Percentiles rank a stretch among this genome's conserved stretches.
phyloP scores from a whole-genome alignment of 2,329 filamentous ascomycete species.

The Pestalotiopsis sp. region DNA sequence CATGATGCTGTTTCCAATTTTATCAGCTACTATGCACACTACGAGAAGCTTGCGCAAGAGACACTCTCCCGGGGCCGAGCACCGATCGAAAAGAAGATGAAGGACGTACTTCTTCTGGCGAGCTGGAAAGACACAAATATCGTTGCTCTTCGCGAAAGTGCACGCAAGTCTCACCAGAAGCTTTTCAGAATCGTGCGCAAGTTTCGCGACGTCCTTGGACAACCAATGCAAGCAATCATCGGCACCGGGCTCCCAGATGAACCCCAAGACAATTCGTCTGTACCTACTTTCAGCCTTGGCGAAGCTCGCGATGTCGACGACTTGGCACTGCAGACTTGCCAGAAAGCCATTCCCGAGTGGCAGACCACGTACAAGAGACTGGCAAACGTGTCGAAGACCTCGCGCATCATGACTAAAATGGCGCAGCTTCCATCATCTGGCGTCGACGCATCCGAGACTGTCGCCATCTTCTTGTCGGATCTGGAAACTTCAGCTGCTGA shows the following conservation, averaged over 20 bases:
- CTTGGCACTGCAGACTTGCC: constrained; percentile 34
- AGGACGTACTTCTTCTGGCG: constrained; percentile 86
- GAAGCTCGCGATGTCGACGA: constrained; percentile 28
- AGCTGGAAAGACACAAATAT: constrained; percentile 99
- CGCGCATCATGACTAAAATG: constrained; percentile 73
- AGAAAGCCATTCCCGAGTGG: constrained; percentile 39
- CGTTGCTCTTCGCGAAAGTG: constrained; percentile 83
- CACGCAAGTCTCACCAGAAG: constrained; percentile 86
- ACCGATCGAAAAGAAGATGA: constrained; percentile 87
- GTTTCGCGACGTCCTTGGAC: constrained; percentile 78
- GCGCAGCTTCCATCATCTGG: constrained; percentile 53
- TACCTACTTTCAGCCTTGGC: not conserved
- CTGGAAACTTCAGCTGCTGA: constrained; percentile 70
- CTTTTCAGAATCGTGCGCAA: constrained; percentile 90
- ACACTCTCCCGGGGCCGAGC: constrained; percentile 68
- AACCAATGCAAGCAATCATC: constrained; percentile 71
- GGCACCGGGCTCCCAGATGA: constrained; percentile 62
- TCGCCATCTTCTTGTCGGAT: constrained; percentile 71
- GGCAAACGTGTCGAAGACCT: constrained; percentile 69
- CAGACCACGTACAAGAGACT: constrained; percentile 63
- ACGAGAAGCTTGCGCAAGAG: constrained; percentile 66
- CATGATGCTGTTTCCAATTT: constrained; percentile 74
- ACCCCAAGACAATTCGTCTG: constrained; percentile 18
- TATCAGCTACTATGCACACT: constrained; percentile 73
- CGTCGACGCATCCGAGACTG: constrained; percentile 58